Base-by-base conservation (phyloP, 495 filamentous ascomycete genomes). In the Daldinia bambusicola region DNA sequence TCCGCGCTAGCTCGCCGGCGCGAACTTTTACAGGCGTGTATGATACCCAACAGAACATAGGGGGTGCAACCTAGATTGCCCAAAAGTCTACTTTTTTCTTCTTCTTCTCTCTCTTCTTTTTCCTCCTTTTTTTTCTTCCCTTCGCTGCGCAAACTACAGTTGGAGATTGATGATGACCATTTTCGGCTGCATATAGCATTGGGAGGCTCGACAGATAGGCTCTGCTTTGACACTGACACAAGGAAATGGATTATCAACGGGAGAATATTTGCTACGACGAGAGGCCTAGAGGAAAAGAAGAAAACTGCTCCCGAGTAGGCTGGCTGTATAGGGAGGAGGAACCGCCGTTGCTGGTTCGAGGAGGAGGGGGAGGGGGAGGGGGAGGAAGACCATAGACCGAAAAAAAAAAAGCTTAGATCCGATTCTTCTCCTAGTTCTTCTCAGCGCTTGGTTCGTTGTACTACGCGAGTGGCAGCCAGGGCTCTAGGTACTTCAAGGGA, bases 11-110 rank as follows among this genome's bases (percentile, higher is more conserved):
- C 50, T 55, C 16, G 31, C 60, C 43, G 32, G 56, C 32, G 22
- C 22, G 31, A 34, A 43, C 22, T 45, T 64, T 41, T 57, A 48
- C 61, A 55, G 61, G 40, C 58, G 43, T 73, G 70, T 73, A 75
- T 70, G 73, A 75, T 70, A 75, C 73, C 69, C 66, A 48, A 59
- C 59, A 73, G 66, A 65, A 67, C 57, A 72, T 64, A 67, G 73
- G 26, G 26, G 63, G 58, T 73, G 61, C 70, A 66, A 72, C 62
- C 62, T 67, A 75, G 73, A 75, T 75, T 75, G 73, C 73, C 73
- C 70, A 63, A 60, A 63, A 56, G 51, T 53, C 63, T 63, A 55
- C 18, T 58, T 53, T 48, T 48, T 48, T 26, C 3, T 3, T 26
- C 43, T 36, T 26, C 40, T 38, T 67, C 38, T 67, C 61, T 20